Base-by-base conservation (phyloP, 768 basidiomycete species). In the Calocybe cyanea region DNA sequence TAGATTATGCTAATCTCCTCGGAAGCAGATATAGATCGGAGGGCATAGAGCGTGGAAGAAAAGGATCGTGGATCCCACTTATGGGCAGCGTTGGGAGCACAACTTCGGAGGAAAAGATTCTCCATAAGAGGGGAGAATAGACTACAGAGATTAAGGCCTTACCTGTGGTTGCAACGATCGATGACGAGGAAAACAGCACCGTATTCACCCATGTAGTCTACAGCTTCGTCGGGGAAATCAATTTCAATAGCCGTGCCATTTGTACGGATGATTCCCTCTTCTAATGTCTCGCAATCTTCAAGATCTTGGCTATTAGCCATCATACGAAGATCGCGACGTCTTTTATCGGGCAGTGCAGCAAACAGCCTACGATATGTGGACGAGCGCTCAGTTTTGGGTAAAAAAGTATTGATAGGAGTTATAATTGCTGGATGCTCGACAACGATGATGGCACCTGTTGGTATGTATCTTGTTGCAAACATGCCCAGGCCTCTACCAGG, bases 1-100 rank as follows among this genome's bases (percentile, higher is more conserved):
- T 76, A 76, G 13, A 69, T 68, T 43, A 69, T 71, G n/a, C 63
- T 63, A 21, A 76, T 71, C 43, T 76, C 75, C 45, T 73, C 72
- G 6, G 68, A 69, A 0, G 53, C 54, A 19, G 45, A 41, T 42
- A 75, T 70, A 17, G 60, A 49, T 5, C 73, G 63, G 7, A 73
- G 59, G 2, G 75, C 68, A 46, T 70, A 72, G 23, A 76, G 52
- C 2, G 66, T 62, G 9, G 65, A 54, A 2, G 71, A 67, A 45
- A 75, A 64, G 1, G 63, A 62, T 2, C 60, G 51, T 13, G 58
- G 55, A 43, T 73, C 63, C 72, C 74, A 77, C 51, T 66, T 70
- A 20, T 70, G 55, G 9, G 64, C 64, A 2, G 68, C 70, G 50
- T 75, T 73, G 5, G 73, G 70, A 15, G 68, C 68, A 46, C 75